phyloP scores from a whole-genome alignment of 306 rosid genomes.

The Ochetophila trinervis region DNA sequence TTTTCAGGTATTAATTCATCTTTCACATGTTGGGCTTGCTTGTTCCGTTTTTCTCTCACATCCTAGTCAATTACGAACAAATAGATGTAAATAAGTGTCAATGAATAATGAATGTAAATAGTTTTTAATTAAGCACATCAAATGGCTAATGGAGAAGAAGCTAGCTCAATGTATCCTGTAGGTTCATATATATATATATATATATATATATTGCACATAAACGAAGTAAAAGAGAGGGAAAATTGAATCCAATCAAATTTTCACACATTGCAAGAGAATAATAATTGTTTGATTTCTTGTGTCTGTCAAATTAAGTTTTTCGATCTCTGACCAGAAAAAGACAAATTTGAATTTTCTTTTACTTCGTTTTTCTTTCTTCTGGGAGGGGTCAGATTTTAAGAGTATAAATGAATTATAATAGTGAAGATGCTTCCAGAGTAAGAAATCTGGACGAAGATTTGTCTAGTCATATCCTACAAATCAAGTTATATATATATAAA shows the following conservation, averaged over 20 bases:
- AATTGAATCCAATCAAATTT: neutral
- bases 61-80: neutral
- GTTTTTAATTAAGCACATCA: neutral
- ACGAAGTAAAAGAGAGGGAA: too few species aligned
- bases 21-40: too few species aligned
- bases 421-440: slow-evolving; percentile 16
- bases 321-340: neutral
- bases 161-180: too few species aligned
- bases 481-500: neutral
- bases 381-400: neutral
- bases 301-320: neutral
- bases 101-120: too few species aligned
- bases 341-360: neutral
- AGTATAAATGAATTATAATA: neutral
- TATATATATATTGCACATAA: neutral
- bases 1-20: too few species aligned
- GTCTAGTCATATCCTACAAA: neutral
- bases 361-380: too few species aligned
- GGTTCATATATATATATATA: neutral
- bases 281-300: neutral
- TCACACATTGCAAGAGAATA: neutral
- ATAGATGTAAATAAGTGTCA: too few species aligned
- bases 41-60: too few species aligned
- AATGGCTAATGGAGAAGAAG: neutral
- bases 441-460: neutral